These are phyloP conservation scores for Aspergillus niger DNA, from an alignment of 2,329 filamentous ascomycete genomes.

Conservation along the genomic window DNA sequence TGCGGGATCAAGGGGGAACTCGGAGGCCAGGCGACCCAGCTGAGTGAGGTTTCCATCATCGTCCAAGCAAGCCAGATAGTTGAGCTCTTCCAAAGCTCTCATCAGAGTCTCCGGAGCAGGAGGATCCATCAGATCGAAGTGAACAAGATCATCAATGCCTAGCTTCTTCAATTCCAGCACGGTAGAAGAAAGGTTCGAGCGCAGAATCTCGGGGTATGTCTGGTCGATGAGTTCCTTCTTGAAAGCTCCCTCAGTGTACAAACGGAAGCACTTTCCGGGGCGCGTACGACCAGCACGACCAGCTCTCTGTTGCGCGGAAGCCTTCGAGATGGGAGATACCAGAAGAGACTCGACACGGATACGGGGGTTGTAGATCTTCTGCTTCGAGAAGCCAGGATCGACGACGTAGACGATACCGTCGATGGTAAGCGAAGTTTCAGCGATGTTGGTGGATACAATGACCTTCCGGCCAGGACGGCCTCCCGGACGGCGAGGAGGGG, in stretches of 20 bases:
- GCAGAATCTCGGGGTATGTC: conserved; percentile 92
- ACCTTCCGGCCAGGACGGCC: conserved; percentile 89
- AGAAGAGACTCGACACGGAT: conserved; percentile 94
- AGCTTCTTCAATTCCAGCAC: conserved; percentile 97
- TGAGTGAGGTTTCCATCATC: conserved; percentile 91
- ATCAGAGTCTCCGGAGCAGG: conserved; percentile 97
- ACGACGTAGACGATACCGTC: conserved; percentile 99
- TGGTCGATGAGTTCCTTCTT: conserved; percentile 98
- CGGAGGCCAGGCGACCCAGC: conserved; percentile 83
- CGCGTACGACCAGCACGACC: conserved; percentile 99
- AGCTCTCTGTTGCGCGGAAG: conserved; percentile 92
- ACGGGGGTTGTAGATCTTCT: conserved; percentile 97
- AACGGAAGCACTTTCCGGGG: conserved; percentile 95
- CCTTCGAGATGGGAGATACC: conserved; percentile 97
- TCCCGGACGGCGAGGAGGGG: conserved; percentile 68
- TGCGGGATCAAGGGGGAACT: conserved; percentile 91
- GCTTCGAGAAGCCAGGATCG: conserved; percentile 98
- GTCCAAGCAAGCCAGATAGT: conserved; percentile 94
- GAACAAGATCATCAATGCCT: conserved; percentile 90
- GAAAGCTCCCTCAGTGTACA: conserved; percentile 94
- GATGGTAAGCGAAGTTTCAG: conserved; percentile 95
- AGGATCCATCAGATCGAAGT: conserved; percentile 98
- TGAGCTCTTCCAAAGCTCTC: conserved; percentile 94
- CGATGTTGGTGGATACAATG: conserved; percentile 96
- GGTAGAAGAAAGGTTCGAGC: conserved; percentile 91